Conservation (phyloP, 768 basidiomycete genomes). For the Amanita rubescens region DNA sequence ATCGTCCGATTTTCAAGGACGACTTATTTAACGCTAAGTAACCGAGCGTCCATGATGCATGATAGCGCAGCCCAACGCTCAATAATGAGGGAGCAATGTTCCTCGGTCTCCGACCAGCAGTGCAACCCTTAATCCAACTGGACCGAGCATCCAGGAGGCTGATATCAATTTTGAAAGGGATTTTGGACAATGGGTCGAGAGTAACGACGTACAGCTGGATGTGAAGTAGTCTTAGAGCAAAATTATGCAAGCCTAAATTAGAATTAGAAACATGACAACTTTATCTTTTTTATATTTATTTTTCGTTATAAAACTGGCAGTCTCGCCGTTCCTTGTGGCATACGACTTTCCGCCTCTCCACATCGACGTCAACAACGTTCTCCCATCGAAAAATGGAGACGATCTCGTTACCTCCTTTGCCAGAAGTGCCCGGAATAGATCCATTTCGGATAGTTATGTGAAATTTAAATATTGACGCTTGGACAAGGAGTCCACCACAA, state of each 20-base stretch:
- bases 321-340: conserved; percentile 8
- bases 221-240: conserved; percentile 25
- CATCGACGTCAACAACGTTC: not conserved
- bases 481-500: conserved; percentile 82
- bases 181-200: conserved; percentile 72
- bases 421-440: conserved; percentile 39
- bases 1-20: too few relatives aligned
- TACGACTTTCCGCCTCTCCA: not conserved
- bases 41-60: too few relatives aligned
- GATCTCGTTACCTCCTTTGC: conserved; percentile 25
- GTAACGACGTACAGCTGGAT: conserved; percentile 36
- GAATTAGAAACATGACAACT: not conserved
- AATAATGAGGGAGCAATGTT: too few relatives aligned
- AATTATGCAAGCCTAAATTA: too few relatives aligned
- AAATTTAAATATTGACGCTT: conserved; percentile 58
- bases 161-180: conserved; percentile 65
- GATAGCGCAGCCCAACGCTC: too few relatives aligned
- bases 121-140: too few relatives aligned
- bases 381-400: not conserved
- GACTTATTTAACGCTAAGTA: too few relatives aligned
- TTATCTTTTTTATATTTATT: not conserved
- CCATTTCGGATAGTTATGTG: conserved; percentile 80
- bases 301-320: conserved; percentile 16
- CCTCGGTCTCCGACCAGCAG: conserved; percentile 6
- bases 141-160: too few relatives aligned